Conservation (phyloP, 179 eudicot genomes). For the Carnegiea gigantea region DNA sequence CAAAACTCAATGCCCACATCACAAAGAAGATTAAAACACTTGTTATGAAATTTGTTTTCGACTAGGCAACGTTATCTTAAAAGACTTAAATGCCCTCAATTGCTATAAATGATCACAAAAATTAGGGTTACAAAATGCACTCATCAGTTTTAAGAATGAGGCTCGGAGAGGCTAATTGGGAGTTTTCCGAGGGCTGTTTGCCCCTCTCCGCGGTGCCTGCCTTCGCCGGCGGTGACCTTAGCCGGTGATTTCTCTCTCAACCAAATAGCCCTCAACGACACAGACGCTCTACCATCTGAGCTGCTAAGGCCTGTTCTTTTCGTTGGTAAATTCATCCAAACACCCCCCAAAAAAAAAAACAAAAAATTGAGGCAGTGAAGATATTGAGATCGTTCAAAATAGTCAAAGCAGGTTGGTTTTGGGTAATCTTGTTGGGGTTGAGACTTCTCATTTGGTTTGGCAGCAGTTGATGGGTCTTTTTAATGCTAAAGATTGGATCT, state of each 20-base stretch:
- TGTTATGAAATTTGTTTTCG: too few relatives aligned
- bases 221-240: not conserved
- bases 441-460: slow-evolving; percentile 1
- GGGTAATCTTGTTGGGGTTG: not conserved
- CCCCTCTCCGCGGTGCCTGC: not conserved
- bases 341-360: not conserved
- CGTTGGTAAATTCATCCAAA: not conserved
- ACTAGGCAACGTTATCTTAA: too few relatives aligned
- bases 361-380: slow-evolving; percentile 4
- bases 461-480: not conserved
- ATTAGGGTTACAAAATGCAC: not conserved
- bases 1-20: too few relatives aligned
- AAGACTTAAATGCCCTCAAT: too few relatives aligned
- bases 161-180: slow-evolving; percentile 16
- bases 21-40: too few relatives aligned
- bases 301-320: not conserved
- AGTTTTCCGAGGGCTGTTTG: slow-evolving; percentile 4
- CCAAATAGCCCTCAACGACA: not conserved
- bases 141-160: slow-evolving; percentile 25
- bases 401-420: not conserved
- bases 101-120: too few relatives aligned
- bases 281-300: not conserved
- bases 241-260: not conserved
- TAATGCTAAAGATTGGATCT: not conserved
- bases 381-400: not conserved